These are phyloP conservation scores for Infundibulicybe gibba DNA, from an alignment of 768 basidiomycete species.

Conservation along the genomic window DNA sequence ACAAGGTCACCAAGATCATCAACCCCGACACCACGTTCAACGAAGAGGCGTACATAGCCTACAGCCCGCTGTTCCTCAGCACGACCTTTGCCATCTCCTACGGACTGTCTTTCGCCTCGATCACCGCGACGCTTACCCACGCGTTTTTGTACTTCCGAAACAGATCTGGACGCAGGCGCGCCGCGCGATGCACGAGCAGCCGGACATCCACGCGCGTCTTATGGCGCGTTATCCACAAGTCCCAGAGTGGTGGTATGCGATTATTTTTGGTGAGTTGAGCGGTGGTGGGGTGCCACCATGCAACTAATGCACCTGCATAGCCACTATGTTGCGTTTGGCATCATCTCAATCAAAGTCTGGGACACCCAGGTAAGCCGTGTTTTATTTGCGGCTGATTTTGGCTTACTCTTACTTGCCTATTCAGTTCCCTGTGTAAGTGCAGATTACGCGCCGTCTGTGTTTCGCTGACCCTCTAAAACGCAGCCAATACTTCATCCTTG, in stretches of 20 bases:
- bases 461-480: not conserved
- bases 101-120: constrained; percentile 78
- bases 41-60: constrained; percentile 46
- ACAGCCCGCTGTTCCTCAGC: constrained; percentile 63
- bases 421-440: constrained; percentile 61
- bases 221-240: constrained; percentile 76
- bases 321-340: constrained; percentile 66
- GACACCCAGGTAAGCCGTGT: constrained; percentile 37
- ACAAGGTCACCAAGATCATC: constrained; percentile 58
- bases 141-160: constrained; percentile 73
- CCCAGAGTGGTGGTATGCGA: constrained; percentile 83
- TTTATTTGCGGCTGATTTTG: not conserved
- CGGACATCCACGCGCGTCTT: constrained; percentile 80
- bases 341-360: constrained; percentile 73
- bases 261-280: constrained; percentile 50
- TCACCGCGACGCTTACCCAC: constrained; percentile 73
- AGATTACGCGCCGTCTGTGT: too few relatives aligned
- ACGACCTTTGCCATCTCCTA: constrained; percentile 78
- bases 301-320: constrained; percentile 16
- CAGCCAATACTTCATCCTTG: constrained; percentile 58
- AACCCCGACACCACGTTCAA: constrained; percentile 54
- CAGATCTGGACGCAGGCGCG: constrained; percentile 73
- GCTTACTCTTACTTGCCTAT: not conserved
- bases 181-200: constrained; percentile 71
- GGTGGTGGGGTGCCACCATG: constrained; percentile 12